Evolutionary conservation across 1,284 basidiomycete species (phyloP), one percentile per base, ranked within the genome.

Genomic region (Moesziomyces antarcticus): DNA sequence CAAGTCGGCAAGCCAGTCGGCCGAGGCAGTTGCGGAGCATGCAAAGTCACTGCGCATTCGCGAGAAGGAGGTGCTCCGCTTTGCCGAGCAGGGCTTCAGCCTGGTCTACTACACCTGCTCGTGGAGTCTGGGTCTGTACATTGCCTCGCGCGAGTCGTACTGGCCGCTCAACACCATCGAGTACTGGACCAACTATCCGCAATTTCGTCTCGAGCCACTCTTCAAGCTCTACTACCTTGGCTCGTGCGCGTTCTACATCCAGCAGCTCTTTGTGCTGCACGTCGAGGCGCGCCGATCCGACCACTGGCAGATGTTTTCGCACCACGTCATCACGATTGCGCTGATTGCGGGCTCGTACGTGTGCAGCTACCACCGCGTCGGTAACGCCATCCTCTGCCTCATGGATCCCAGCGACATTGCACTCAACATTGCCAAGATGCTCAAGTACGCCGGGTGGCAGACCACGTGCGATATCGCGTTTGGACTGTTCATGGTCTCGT

Each of bases 401-500:
- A 96, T 97, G 93, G 96, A 99, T 82, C 90, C 90, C 71, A 92
- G 91, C 83, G 96, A 99, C 85, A 92, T 98, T 59, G 89, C 93
- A 80, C 85, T 99, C 10, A 92, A 94, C 7, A 40, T 67, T 69
- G 95, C 94, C 18, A 99, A 99, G 86, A 94, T 98, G 91, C 86
- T 93, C 73, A 91, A 92, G 61, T 99, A 99, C 85, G 87, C 95
- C 27, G 87, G 87, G 27, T 86, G 89, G 61, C 88, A 90, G 62
- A 87, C 88, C 10, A 82, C 89, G 1, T 93, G 91, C 72, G 94
- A 98, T 84, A 80, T 86, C 30, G 88, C 89, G 0, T 98, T 98
- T 84, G 91, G 87, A 30, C 81, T 89, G 59, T 99, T 84, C 22
- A 77, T 84, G 73, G n/a, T 82, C 13, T 60, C 65, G 3, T 84